A percentile compares a stretch with the other conserved stretches of the same genome.
These are phyloP conservation scores for Candida smagusa DNA, from an alignment of 1,139 yeast species.

Conservation along the genomic window DNA sequence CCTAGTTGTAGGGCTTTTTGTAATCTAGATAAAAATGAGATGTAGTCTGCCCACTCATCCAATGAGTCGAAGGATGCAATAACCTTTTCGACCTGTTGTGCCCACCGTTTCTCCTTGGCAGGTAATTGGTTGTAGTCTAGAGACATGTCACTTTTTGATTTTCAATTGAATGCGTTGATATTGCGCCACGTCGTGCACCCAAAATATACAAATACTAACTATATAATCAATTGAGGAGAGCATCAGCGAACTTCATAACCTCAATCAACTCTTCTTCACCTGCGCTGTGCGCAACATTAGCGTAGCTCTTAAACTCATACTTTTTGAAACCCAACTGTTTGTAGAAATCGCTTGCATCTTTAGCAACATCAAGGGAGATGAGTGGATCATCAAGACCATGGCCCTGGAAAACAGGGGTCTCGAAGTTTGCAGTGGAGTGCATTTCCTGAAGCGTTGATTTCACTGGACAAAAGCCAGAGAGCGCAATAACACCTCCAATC, in stretches of 20 bases:
- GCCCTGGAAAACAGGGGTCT: slow-evolving; percentile 82
- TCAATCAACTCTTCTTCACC: slow-evolving; percentile 64
- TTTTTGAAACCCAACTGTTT: slow-evolving; percentile 49
- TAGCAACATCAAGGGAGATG: slow-evolving; percentile 50
- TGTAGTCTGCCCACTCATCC: slow-evolving; percentile 98
- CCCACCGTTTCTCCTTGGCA: slow-evolving; percentile 67
- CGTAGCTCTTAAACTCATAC: slow-evolving; percentile 55
- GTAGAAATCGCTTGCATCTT: slow-evolving; percentile 45
- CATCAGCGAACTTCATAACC: slow-evolving; percentile 48
- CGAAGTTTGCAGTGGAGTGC: slow-evolving; percentile 36
- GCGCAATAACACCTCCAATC: slow-evolving; percentile 73
- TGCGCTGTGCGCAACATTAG: slow-evolving; percentile 66
- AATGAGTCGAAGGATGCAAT: slow-evolving; percentile 77
- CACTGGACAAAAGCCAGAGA: slow-evolving; percentile 77
- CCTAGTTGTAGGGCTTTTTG: slow-evolving; percentile 58
- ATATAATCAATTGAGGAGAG: slow-evolving; percentile 9
- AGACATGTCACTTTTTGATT: neutral
- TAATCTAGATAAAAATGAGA: slow-evolving; percentile 77
- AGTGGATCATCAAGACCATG: slow-evolving; percentile 83
- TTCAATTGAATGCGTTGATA: neutral
- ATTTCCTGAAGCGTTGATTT: slow-evolving; percentile 34
- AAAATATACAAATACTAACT: slow-evolving; percentile 1
- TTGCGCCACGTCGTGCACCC: neutral
- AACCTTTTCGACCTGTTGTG: slow-evolving; percentile 63
- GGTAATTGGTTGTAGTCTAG: slow-evolving; percentile 15